Base-by-base conservation (phyloP, 768 basidiomycete genomes). In the Rhodotorula toruloides region DNA sequence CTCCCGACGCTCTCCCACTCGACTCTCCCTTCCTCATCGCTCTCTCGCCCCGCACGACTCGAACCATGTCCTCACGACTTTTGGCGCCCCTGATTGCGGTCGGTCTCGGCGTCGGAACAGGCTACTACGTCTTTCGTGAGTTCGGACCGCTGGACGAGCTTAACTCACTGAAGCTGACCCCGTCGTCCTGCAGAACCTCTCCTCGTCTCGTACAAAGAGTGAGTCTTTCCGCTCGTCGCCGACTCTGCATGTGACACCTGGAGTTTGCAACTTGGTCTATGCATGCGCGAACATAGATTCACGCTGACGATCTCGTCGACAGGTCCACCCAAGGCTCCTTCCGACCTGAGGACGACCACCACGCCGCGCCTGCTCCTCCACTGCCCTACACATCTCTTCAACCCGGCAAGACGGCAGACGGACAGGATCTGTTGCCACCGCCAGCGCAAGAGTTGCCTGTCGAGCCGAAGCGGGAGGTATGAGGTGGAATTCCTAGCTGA, bases 281-380 rank as follows among this genome's bases (percentile, higher is more conserved):
- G n/a, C n/a, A n/a, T n/a, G n/a, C n/a, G n/a, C n/a, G n/a, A n/a
- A n/a, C n/a, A 11, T 25, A 12, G 6, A 34, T n/a, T 40, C 40
- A 19, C 40, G 37, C n/a, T 42, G 27, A 27, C 32, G 29, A 27
- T 16, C 34, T 16, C 29, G 0, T n/a, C 52, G 34, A n/a, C 66
- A 68, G 66, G 1, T 71, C 70, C 17, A 71, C 70, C 0, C 1
- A 25, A 4, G 70, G 70, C 4, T 64, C 62, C 19, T 71, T 71
- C 59, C 56, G 46, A 17, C 70, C 70, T 22, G 58, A 63, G 50
- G 66, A 67, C 62, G 70, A 71, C 50, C 59, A 67, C 46, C 70
- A 71, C 53, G 40, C 70, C 3, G 69, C 64, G 3, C 60, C 64
- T 29, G 61, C 63, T 3, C 69, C 69, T 0, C 43, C 61, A 1